Evolutionary conservation across 495 filamentous ascomycete genomes (phyloP), one percentile per base, ranked within the genome.

Genomic region (Melanomma pulvis-pyrius): DNA sequence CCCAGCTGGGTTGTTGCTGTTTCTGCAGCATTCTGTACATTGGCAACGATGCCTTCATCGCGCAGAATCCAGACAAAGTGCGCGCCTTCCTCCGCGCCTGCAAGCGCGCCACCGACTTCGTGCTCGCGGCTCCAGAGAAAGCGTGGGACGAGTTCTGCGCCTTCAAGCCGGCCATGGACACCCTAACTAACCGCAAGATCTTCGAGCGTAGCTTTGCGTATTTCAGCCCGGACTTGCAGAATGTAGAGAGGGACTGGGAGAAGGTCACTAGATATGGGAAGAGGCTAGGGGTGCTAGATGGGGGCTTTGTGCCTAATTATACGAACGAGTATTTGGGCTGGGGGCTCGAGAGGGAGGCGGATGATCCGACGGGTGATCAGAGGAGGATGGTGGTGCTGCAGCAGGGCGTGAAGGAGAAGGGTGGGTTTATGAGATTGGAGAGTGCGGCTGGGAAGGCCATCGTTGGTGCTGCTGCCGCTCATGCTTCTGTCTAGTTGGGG

Each of bases 21-120:
- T 89, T 89, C 82, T 88, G 86, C 78, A 86, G 84, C 1, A 88
- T 89, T 73, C 79, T 90, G 46, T 90, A 90, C 80, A 90, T 90
- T 57, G 84, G 79, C 69, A 87, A 89, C 73, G 86, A 89, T 73
- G 71, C 72, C 46, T 90, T 90, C 80, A 74, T 89, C 46, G 76
- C 81, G 26, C 77, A 81, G 56, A 85, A 88, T 75, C 79, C 80
- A 0, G 86, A 86, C 34, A 81, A 87, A 65, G 78, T 88, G 0
- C 61, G 74, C 26, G 82, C 81, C 46, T 86, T 87, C 76, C 83
- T 89, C 81, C 79, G 81, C 17, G 86, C 85, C 63, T 82, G 87
- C 69, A 88, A 90, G 77, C 82, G 82, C 32, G 82, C 82, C 9
- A 90, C 88, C 0, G 87, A 90, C 71, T 85, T 84, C 70, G 85